A percentile compares a stretch with the other conserved stretches of the same genome.
phyloP scores from a whole-genome alignment of 2,329 filamentous ascomycete genomes.

The Pseudopithomyces chartarum region DNA sequence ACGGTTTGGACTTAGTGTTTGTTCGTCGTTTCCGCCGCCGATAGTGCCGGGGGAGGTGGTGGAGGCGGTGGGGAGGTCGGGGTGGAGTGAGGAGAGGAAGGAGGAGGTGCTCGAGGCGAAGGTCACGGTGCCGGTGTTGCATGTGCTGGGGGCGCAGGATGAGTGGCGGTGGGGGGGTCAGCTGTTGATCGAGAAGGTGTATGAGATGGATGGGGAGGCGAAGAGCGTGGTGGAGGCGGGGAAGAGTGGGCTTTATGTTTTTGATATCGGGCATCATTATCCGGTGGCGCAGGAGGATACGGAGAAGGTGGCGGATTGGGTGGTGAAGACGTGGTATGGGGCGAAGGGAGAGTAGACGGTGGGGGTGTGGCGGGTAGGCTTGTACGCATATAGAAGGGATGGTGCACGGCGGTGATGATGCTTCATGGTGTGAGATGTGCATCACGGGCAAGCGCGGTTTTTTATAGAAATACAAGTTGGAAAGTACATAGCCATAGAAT shows the following conservation, averaged over 20 bases:
- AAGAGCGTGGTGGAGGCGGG: slow-evolving; percentile 29
- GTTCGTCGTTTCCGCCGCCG: slow-evolving; percentile 36
- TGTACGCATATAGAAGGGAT: background rate
- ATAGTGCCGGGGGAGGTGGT: slow-evolving; percentile 23
- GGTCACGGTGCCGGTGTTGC: slow-evolving; percentile 35
- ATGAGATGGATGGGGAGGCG: slow-evolving; percentile 24
- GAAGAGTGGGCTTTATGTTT: slow-evolving; percentile 28
- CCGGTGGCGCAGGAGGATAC: slow-evolving; percentile 37
- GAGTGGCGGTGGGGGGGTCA: slow-evolving; percentile 42
- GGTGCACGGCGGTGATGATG: too few species aligned
- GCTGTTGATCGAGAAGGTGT: slow-evolving; percentile 33
- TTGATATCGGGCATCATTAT: slow-evolving; percentile 45
- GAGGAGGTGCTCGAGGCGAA: slow-evolving; percentile 17
- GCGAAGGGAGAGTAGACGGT: background rate
- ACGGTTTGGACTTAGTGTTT: slow-evolving; percentile 28
- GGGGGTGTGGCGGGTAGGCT: too few species aligned
- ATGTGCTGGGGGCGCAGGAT: slow-evolving; percentile 40
- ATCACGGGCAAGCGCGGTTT: too few species aligned
- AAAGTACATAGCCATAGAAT: too few species aligned
- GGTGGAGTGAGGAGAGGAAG: slow-evolving; percentile 11
- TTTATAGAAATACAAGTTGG: too few species aligned
- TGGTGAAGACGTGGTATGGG: slow-evolving; percentile 14
- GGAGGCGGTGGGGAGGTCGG: slow-evolving; percentile 6
- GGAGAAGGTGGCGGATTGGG: slow-evolving; percentile 34
- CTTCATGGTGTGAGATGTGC: background rate